Conservation (phyloP, 441 rosid species). For the Brassica balearica region DNA sequence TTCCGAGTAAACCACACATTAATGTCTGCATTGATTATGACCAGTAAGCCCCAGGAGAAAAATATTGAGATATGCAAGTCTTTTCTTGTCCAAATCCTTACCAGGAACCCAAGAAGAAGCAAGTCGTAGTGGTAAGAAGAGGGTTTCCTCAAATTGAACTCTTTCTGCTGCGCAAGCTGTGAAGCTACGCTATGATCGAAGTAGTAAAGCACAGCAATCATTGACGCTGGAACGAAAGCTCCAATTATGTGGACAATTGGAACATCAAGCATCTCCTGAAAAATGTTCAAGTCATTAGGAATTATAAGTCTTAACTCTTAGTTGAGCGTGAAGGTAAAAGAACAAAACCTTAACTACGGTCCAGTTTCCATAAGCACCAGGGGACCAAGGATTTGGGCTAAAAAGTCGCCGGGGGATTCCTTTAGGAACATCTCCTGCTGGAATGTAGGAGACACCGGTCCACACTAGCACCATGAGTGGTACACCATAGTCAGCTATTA, state of each 20-base stretch:
- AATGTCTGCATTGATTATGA: constrained; percentile 59
- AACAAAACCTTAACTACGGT: constrained; percentile 75
- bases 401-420: constrained; percentile 94
- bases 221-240: constrained; percentile 93
- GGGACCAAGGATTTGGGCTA: constrained; percentile 98
- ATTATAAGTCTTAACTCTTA: constrained; percentile 19
- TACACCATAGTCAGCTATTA: constrained; percentile 93
- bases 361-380: constrained; percentile 93
- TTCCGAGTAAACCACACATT: constrained; percentile 84
- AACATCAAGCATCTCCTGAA: constrained; percentile 86
- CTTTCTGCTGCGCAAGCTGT: constrained; percentile 94
- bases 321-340: constrained; percentile 1
- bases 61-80: neutral
- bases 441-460: constrained; percentile 90
- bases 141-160: constrained; percentile 90
- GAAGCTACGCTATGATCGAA: constrained; percentile 98
- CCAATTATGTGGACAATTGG: constrained; percentile 86
- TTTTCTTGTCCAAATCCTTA: constrained; percentile 40
- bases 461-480: constrained; percentile 95
- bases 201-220: constrained; percentile 96
- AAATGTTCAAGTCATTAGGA: constrained; percentile 4
- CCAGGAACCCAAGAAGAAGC: constrained; percentile 87
- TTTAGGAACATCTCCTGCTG: constrained; percentile 67
- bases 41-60: neutral
- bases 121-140: constrained; percentile 91